These are phyloP conservation scores for Pestalotiopsis sp. DNA, from an alignment of 2,329 filamentous ascomycete species.

Conservation along the genomic window DNA sequence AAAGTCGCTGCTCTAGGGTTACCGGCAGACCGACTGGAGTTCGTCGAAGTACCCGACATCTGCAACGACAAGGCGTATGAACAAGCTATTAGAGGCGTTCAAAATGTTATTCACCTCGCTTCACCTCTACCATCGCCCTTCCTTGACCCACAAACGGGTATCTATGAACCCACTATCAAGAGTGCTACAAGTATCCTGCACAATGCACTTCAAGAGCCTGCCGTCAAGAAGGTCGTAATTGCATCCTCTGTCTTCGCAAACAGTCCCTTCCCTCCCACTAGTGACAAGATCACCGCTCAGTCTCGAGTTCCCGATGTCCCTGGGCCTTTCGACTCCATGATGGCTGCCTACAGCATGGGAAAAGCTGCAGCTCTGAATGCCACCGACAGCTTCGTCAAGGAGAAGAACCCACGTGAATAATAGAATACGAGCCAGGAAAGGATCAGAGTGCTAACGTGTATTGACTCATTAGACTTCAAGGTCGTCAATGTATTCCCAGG, in stretches of 20 bases:
- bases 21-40: background rate
- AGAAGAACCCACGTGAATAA: background rate
- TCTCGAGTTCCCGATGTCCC: constrained; percentile 15
- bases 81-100: constrained; percentile 39
- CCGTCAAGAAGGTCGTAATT: constrained; percentile 43
- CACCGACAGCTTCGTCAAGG: constrained; percentile 14
- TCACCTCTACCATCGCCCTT: constrained; percentile 31
- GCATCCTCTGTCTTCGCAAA: constrained; percentile 36
- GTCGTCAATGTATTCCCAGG: constrained; percentile 17
- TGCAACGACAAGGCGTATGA: constrained; percentile 18
- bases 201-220: constrained; percentile 33
- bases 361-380: constrained; percentile 18
- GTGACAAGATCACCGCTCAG: constrained; percentile 8
- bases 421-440: background rate
- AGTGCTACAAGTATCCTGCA: constrained; percentile 39
- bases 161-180: constrained; percentile 33
- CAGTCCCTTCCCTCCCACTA: constrained; percentile 16
- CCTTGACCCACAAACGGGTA: constrained; percentile 22
- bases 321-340: constrained; percentile 15
- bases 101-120: constrained; percentile 38
- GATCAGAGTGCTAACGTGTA: background rate
- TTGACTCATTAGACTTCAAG: background rate
- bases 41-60: background rate
- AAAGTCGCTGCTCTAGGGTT: background rate
- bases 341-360: constrained; percentile 17